These are phyloP conservation scores for Epicoccum sorghinum DNA, from an alignment of 2,329 filamentous ascomycete genomes.

Conservation along the genomic window DNA sequence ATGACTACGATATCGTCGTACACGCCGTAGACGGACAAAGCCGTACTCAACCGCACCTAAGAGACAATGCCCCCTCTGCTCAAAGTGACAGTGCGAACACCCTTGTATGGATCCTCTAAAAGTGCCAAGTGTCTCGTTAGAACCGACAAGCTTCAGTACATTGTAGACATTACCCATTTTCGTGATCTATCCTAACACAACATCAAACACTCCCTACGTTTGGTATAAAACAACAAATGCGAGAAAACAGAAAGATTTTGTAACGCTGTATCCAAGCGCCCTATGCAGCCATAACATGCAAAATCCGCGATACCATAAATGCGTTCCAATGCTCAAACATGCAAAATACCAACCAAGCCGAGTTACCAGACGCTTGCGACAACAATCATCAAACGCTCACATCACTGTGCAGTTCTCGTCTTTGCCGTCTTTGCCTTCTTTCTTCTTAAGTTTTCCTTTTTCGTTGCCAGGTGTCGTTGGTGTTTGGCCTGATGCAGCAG, in stretches of 20 bases:
- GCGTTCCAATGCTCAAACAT: background rate
- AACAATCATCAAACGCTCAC: constrained; percentile 18
- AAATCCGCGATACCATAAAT: constrained; percentile 19
- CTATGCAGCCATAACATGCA: constrained; percentile 29
- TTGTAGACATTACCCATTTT: constrained; percentile 6
- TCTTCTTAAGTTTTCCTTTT: constrained; percentile 43
- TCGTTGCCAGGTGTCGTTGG: constrained; percentile 23
- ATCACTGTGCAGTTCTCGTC: constrained; percentile 50
- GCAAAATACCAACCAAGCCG: background rate
- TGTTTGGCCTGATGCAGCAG: constrained; percentile 70
- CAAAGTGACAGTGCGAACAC: too few relatives aligned
- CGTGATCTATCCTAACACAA: constrained; percentile 4
- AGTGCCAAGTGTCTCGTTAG: too few relatives aligned
- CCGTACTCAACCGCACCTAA: constrained; percentile 12
- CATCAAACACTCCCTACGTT: constrained; percentile 6
- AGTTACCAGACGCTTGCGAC: background rate
- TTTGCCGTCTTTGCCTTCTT: constrained; percentile 32
- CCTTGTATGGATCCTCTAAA: too few relatives aligned
- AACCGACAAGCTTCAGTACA: too few relatives aligned
- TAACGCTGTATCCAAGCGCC: constrained; percentile 21
- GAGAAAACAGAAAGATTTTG: constrained; percentile 14
- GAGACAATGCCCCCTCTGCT: background rate
- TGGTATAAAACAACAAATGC: constrained; percentile 23
- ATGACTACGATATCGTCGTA: constrained; percentile 3
- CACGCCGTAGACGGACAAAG: constrained; percentile 17